Conservation (phyloP, 805 yeast species). For the Metschnikowia cubensis region DNA sequence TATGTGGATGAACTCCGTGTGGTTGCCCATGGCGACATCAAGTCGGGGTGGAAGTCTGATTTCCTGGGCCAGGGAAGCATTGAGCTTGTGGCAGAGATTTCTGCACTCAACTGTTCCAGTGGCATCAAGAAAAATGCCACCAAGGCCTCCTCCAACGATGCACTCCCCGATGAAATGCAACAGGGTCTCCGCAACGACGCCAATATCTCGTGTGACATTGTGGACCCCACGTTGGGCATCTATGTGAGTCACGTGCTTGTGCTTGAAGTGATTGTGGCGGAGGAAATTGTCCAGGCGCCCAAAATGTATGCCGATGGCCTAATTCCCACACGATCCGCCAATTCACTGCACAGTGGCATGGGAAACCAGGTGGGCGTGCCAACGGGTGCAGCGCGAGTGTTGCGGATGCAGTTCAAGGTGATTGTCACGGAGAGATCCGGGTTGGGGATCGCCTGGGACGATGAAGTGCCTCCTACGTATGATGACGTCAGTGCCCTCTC, state of each 20-base stretch:
- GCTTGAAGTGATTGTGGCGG: conserved; percentile 91
- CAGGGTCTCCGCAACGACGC: conserved; percentile 35
- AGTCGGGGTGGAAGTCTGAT: conserved; percentile 95
- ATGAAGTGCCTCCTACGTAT: conserved; percentile 97
- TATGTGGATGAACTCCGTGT: conserved; percentile 72
- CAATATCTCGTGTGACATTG: conserved; percentile 73
- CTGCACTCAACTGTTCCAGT: conserved; percentile 55
- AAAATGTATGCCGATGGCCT: conserved; percentile 14
- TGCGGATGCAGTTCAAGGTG: conserved; percentile 91
- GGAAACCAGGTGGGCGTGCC: conserved; percentile 54
- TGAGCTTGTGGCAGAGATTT: conserved; percentile 71
- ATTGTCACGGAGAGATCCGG: conserved; percentile 87
- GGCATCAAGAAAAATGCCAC: conserved; percentile 43
- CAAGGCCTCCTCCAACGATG: conserved; percentile 39
- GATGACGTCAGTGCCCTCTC: conserved; percentile 76
- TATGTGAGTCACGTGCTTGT: conserved; percentile 71
- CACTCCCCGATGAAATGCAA: conserved; percentile 22
- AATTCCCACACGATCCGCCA: conserved; percentile 24
- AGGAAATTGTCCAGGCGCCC: conserved; percentile 51
- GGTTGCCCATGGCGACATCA: conserved; percentile 74
- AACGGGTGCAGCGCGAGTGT: conserved; percentile 92
- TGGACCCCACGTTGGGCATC: conserved; percentile 77
- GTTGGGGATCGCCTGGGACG: conserved; percentile 96
- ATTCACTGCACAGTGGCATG: conserved; percentile 13
- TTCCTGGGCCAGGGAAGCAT: conserved; percentile 73